Base-by-base conservation (phyloP, 192 early-diverging fungal species). In the Coemansia sp. region DNA sequence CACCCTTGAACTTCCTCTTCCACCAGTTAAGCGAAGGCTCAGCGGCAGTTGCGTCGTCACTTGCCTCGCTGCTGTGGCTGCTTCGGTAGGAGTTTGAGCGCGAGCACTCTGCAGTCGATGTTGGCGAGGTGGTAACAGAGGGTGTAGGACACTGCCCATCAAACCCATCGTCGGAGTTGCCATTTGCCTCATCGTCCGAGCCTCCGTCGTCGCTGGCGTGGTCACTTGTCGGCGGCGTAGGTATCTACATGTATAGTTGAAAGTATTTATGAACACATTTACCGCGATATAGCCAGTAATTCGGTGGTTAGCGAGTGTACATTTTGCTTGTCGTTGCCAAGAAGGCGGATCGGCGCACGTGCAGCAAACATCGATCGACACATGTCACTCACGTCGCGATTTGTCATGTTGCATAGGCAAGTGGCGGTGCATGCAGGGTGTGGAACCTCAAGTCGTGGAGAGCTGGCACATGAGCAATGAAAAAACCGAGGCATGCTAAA, bases 1-100 rank as follows among this genome's bases (percentile, higher is more conserved):
- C 39, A 38, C 68, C 55, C 24, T 49, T 50, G 36, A 82, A 82
- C 61, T 55, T 65, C 16, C 72, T 72, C 61, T 61, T 70, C 80
- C 80, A 82, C 80, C 80, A 82, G 29, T 65, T 72, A n/a, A 68
- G 52, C 33, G 72, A 77, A 3, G 80, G 66, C 46, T 82, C 75
- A 3, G 75, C 65, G 29, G 75, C 71, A 46, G 71, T 73, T 40
- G 72, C 74, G 44, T 70, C 61, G 31, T 70, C 70, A 34, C 74
- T 76, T 15, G 58, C 33, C 9, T 74, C 72, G 62, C 75, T 72
- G 66, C 80, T 78, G 12, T 38, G 64, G 58, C 65, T 78, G 69
- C 80, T 83, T 50, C 57, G 63, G 57, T 55, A 69, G 6, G 80
- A 78, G 44, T 55, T 71, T 16, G 80, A 65, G 66, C 80, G 80